A percentile compares a stretch with the other conserved stretches of the same genome.
Conservation (phyloP, 2,329 filamentous ascomycete genomes). For the Celoporthe dispersa region DNA sequence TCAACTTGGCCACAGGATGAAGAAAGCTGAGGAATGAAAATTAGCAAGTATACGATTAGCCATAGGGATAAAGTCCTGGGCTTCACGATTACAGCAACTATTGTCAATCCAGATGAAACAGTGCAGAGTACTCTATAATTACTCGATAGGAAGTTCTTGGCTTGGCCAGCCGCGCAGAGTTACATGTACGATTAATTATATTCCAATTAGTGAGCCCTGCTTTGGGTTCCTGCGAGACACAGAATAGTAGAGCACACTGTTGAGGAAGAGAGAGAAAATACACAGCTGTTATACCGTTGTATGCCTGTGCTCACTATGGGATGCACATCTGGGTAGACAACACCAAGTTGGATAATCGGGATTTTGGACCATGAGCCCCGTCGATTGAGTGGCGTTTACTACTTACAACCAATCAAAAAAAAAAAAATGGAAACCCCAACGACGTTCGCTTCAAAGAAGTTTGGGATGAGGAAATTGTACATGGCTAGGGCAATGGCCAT, state of each 20-base stretch:
- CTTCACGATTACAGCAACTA: too few relatives aligned
- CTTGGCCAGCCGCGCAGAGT: background rate
- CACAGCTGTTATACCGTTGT: constrained; percentile 32
- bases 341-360: constrained; percentile 13
- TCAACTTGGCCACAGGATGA: too few relatives aligned
- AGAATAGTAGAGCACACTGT: constrained; percentile 15
- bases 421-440: too few relatives aligned
- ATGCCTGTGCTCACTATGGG: constrained; percentile 34
- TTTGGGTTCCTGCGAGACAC: background rate
- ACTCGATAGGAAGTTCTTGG: background rate
- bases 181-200: background rate
- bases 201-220: background rate
- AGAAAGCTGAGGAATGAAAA: too few relatives aligned
- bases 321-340: constrained; percentile 36
- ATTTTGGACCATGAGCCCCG: too few relatives aligned
- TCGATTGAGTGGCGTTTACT: too few relatives aligned
- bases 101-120: background rate
- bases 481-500: constrained; percentile 37
- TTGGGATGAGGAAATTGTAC: too few relatives aligned
- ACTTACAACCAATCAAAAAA: too few relatives aligned
- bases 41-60: too few relatives aligned
- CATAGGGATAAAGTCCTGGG: too few relatives aligned
- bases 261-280: constrained; percentile 8
- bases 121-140: background rate
- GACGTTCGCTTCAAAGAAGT: too few relatives aligned